Evolutionary conservation across 169 alveolate genomes (phyloP).

Genomic region (Cyclospora cayetanensis): DNA sequence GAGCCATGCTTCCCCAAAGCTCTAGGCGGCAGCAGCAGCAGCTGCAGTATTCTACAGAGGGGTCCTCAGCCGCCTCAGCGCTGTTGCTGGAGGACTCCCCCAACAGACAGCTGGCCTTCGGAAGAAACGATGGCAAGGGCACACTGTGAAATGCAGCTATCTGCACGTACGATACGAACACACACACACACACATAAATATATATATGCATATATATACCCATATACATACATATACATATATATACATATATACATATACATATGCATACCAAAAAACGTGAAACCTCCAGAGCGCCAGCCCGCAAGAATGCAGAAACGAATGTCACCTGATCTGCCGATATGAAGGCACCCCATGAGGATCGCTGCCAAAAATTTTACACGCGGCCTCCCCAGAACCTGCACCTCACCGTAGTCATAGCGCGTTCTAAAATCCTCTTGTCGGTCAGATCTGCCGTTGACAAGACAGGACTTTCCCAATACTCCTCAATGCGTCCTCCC

Average conservation of each 20-base stretch:
- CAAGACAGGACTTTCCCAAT: constrained; percentile 2
- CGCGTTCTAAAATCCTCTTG: background rate
- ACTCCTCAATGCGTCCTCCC: constrained; percentile 62
- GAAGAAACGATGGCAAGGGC: background rate
- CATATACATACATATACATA: too few species aligned
- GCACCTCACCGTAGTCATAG: too few species aligned
- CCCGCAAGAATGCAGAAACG: too few species aligned
- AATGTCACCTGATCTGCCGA: too few species aligned
- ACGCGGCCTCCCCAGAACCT: too few species aligned
- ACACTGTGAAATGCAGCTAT: background rate
- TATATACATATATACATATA: too few species aligned
- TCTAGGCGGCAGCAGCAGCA: background rate
- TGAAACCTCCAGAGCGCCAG: too few species aligned
- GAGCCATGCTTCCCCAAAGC: background rate
- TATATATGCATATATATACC: too few species aligned
- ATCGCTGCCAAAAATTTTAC: too few species aligned
- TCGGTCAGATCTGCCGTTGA: background rate
- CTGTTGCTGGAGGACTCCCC: background rate
- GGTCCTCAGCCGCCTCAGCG: background rate
- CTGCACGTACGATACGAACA: background rate
- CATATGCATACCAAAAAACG: too few species aligned
- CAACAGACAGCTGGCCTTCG: background rate
- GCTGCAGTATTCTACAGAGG: background rate
- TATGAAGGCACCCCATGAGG: too few species aligned
- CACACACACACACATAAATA: too few species aligned